A percentile compares a stretch with the other conserved stretches of the same genome.
phyloP scores from a whole-genome alignment of 805 yeast genomes.

The Debaryomyces maramus region DNA sequence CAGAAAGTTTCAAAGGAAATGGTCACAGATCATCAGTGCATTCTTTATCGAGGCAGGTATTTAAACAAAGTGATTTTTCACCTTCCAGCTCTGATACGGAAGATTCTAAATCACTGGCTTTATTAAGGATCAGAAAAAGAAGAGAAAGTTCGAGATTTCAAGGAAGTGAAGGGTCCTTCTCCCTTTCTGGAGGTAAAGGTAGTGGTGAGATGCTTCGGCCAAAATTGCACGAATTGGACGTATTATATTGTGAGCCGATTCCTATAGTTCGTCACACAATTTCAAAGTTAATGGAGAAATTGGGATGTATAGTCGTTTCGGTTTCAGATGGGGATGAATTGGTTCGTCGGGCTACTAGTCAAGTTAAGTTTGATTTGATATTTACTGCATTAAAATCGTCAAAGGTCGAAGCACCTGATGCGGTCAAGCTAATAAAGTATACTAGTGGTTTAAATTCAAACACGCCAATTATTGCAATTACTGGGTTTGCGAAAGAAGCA shows the following conservation, averaged over 20 bases:
- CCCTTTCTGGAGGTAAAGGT: conserved; percentile 2
- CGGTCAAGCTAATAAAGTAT: conserved; percentile 69
- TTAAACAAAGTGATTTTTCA: conserved; percentile 34
- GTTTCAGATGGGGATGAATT: conserved; percentile 81
- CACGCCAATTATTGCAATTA: conserved; percentile 76
- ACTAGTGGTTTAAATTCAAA: conserved; percentile 76
- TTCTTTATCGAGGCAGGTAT: conserved; percentile 27
- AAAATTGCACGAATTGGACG: conserved; percentile 48
- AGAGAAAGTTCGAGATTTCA: conserved; percentile 50
- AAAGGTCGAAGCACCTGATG: conserved; percentile 69
- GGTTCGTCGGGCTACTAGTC: conserved; percentile 76
- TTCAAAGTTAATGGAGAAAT: conserved; percentile 57
- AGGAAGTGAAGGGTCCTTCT: conserved; percentile 10
- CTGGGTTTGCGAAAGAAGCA: conserved; percentile 73
- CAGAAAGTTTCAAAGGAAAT: conserved; percentile 4
- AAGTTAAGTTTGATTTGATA: conserved; percentile 80
- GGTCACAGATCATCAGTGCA: conserved; percentile 21
- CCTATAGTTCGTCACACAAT: conserved; percentile 76
- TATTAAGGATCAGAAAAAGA: conserved; percentile 53
- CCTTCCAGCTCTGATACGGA: conserved; percentile 70
- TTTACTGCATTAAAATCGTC: conserved; percentile 71
- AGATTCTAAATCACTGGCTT: conserved; percentile 51
- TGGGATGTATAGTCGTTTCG: conserved; percentile 79
- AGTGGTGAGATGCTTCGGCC: conserved; percentile 5
- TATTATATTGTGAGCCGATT: conserved; percentile 82